Evolutionary conservation across 164 flowering plant genomes (phyloP).

Genomic region (Litsea cubeba): DNA sequence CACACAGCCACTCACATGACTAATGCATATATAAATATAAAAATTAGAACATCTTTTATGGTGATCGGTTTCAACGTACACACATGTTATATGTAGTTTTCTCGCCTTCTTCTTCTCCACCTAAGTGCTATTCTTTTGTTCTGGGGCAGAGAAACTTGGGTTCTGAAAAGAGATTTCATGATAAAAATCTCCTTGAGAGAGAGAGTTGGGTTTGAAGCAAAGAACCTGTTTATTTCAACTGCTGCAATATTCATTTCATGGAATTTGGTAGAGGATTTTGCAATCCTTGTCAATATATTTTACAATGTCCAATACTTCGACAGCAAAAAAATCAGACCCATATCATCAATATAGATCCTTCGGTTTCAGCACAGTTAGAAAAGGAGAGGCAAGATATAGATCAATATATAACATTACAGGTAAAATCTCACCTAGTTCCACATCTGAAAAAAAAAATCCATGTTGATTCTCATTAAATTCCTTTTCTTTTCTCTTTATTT

Average conservation of each 20-base stretch:
- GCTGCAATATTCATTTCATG: slow-evolving; percentile 24
- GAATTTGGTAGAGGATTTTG: slow-evolving; percentile 2
- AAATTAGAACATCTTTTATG: too few relatives aligned
- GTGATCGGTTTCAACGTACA: too few relatives aligned
- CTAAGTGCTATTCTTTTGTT: too few relatives aligned
- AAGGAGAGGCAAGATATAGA: slow-evolving; percentile 43
- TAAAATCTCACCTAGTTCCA: slow-evolving; percentile 5
- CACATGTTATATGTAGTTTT: too few relatives aligned
- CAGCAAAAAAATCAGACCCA: slow-evolving; percentile 5
- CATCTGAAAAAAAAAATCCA: too few relatives aligned
- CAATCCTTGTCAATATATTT: slow-evolving; percentile 12
- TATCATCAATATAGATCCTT: slow-evolving; percentile 14
- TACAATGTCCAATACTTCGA: slow-evolving; percentile 6
- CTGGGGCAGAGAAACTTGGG: too few relatives aligned
- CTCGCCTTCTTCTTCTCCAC: too few relatives aligned
- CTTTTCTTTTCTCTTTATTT: too few relatives aligned
- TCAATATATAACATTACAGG: slow-evolving; percentile 41
- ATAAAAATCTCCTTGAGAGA: not conserved
- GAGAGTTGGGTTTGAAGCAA: not conserved
- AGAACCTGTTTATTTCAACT: slow-evolving; percentile 39
- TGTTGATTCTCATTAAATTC: too few relatives aligned
- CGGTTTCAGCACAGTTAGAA: slow-evolving; percentile 25
- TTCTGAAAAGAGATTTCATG: too few relatives aligned
- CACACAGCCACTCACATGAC: too few relatives aligned
- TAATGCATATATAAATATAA: too few relatives aligned